Conservation (phyloP, 2,329 filamentous ascomycete genomes). For the Neonectria faginata region DNA sequence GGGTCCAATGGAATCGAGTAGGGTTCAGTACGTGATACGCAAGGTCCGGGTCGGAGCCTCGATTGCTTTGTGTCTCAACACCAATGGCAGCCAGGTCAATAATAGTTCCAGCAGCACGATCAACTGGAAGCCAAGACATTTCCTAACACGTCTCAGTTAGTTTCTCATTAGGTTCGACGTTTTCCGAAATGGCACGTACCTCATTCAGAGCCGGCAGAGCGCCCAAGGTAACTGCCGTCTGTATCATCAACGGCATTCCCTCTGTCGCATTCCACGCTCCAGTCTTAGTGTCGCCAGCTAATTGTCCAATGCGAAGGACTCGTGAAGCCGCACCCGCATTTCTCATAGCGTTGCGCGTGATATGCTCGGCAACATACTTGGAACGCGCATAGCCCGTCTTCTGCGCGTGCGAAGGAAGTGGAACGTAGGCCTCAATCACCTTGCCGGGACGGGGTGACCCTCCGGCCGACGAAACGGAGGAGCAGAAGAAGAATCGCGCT, state of each 20-base stretch:
- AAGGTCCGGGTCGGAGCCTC: conserved; percentile 24
- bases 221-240: conserved; percentile 58
- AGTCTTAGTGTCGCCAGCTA: conserved; percentile 59
- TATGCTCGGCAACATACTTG: conserved; percentile 55
- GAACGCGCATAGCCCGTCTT: conserved; percentile 58
- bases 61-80: not conserved
- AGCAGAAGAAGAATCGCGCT: conserved; percentile 61
- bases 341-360: conserved; percentile 51
- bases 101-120: conserved; percentile 32
- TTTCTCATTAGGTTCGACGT: fast-evolving
- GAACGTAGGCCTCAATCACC: conserved; percentile 51
- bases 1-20: conserved; percentile 59
- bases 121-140: conserved; percentile 42
- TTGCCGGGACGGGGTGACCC: conserved; percentile 48
- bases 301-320: conserved; percentile 62
- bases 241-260: conserved; percentile 65
- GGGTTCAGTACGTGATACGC: conserved; percentile 42
- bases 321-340: conserved; percentile 39
- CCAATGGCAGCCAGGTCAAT: conserved; percentile 32
- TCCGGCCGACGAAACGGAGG: conserved; percentile 54
- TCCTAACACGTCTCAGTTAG: conserved; percentile 23
- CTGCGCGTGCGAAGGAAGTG: conserved; percentile 53
- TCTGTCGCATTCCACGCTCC: conserved; percentile 65
- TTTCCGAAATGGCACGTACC: conserved; percentile 20
- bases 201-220: conserved; percentile 61